These are phyloP conservation scores for Puccinellia tenuiflora DNA, from an alignment of 176 grass and related monocot species.

Conservation along the genomic window DNA sequence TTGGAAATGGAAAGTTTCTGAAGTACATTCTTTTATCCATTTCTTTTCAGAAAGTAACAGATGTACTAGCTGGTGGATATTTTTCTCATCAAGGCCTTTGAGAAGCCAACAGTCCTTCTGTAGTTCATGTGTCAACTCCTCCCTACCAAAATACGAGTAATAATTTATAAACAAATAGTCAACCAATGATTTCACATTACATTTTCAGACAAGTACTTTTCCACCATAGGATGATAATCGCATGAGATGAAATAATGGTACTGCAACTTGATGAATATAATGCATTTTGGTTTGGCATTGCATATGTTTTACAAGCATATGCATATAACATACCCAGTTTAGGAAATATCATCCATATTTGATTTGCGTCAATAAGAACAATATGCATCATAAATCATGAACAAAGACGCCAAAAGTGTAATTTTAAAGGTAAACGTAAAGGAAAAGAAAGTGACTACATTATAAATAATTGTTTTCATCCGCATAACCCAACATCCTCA, in stretches of 20 bases:
- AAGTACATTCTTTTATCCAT: constrained; percentile 38
- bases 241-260: not conserved
- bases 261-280: not conserved
- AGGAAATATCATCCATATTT: not conserved
- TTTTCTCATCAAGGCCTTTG: constrained; percentile 18
- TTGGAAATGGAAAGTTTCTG: constrained; percentile 37
- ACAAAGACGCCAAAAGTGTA: not conserved
- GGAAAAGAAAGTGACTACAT: not conserved
- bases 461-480: not conserved
- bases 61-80: constrained; percentile 24
- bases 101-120: constrained; percentile 23
- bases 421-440: not conserved
- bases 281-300: not conserved
- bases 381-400: constrained; percentile 1
- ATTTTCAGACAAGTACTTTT: not conserved
- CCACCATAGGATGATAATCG: not conserved
- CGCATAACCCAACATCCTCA: not conserved
- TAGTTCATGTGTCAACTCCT: constrained; percentile 27
- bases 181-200: not conserved
- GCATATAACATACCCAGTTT: not conserved
- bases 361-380: not conserved
- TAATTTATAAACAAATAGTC: not conserved
- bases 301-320: not conserved
- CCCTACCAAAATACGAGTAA: constrained; percentile 20
- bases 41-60: constrained; percentile 37